These are phyloP conservation scores for Trametes hirsuta DNA, from an alignment of 1,284 basidiomycete genomes.

Conservation along the genomic window DNA sequence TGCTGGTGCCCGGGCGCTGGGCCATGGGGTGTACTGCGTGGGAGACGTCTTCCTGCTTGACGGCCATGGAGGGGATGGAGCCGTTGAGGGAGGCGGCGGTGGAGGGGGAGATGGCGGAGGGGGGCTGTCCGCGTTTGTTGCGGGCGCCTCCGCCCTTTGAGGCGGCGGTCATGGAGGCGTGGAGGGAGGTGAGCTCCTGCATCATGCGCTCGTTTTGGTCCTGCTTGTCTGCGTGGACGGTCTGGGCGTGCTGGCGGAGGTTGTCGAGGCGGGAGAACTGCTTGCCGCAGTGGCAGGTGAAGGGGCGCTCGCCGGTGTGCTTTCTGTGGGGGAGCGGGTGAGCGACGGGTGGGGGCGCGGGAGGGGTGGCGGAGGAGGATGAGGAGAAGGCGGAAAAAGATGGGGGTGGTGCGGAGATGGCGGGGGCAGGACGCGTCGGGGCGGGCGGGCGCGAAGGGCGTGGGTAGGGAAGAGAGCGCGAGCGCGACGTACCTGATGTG, in stretches of 20 bases:
- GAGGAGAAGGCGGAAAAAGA: slow-evolving; percentile 17
- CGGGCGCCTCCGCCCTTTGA: slow-evolving; percentile 56
- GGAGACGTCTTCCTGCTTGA: slow-evolving; percentile 59
- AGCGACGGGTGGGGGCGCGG: slow-evolving; percentile 24
- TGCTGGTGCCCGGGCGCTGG: slow-evolving; percentile 66
- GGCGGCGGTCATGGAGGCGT: slow-evolving; percentile 81
- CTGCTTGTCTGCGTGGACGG: slow-evolving; percentile 90
- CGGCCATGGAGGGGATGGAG: slow-evolving; percentile 39
- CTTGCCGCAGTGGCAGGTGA: slow-evolving; percentile 93
- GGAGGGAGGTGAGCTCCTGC: slow-evolving; percentile 84
- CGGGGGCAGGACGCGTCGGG: background rate
- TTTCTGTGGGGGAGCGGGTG: slow-evolving; percentile 60
- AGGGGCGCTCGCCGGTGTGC: slow-evolving; percentile 96
- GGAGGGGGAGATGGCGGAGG: slow-evolving; percentile 26
- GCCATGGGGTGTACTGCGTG: slow-evolving; percentile 39
- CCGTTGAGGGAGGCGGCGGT: slow-evolving; percentile 23
- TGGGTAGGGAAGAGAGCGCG: slow-evolving; percentile 23
- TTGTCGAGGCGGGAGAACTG: slow-evolving; percentile 97
- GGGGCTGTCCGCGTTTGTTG: slow-evolving; percentile 41
- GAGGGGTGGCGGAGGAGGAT: slow-evolving; percentile 27
- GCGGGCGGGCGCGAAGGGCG: background rate
- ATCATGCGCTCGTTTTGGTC: slow-evolving; percentile 92
- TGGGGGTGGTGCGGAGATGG: slow-evolving; percentile 12
- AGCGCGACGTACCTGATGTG: slow-evolving; percentile 79
- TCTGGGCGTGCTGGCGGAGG: slow-evolving; percentile 94